A percentile compares a stretch with the other conserved stretches of the same genome.
Evolutionary conservation across 495 filamentous ascomycete genomes (phyloP).

Genomic region (Talaromyces ruber): DNA sequence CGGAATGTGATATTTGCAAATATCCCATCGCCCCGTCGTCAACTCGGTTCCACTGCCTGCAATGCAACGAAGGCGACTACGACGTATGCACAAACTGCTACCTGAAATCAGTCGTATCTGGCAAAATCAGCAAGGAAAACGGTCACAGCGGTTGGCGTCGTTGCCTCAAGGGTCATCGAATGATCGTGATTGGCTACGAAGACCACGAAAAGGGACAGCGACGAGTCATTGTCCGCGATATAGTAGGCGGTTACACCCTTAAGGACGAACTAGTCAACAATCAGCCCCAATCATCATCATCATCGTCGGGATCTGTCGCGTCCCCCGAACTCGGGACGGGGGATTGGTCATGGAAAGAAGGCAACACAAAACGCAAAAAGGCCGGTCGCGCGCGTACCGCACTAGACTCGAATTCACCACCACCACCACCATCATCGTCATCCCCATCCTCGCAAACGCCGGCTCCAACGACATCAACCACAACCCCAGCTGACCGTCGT

Average conservation of each 20-base stretch:
- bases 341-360: constrained; percentile 46
- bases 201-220: constrained; percentile 50
- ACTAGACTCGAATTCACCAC: constrained; percentile 5
- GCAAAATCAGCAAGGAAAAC: constrained; percentile 61
- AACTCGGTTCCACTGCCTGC: constrained; percentile 65
- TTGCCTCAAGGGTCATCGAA: constrained; percentile 71
- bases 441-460: constrained; percentile 5
- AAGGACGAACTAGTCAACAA: constrained; percentile 37
- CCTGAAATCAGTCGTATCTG: constrained; percentile 45
- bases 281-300: constrained; percentile 5
- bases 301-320: constrained; percentile 6
- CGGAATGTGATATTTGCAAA: constrained; percentile 66
- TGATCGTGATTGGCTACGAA: constrained; percentile 70
- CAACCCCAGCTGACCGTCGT: constrained; percentile 2
- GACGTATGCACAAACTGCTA: constrained; percentile 79
- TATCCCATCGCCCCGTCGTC: constrained; percentile 58
- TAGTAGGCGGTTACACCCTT: constrained; percentile 63
- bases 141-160: constrained; percentile 73
- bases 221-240: constrained; percentile 50
- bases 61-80: constrained; percentile 67
- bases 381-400: constrained; percentile 28
- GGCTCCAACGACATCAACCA: neutral
- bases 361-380: constrained; percentile 37
- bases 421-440: constrained; percentile 6
- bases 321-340: constrained; percentile 23